Evolutionary conservation across 768 basidiomycete species (phyloP).

Genomic region (Tylopilus subfusipes): DNA sequence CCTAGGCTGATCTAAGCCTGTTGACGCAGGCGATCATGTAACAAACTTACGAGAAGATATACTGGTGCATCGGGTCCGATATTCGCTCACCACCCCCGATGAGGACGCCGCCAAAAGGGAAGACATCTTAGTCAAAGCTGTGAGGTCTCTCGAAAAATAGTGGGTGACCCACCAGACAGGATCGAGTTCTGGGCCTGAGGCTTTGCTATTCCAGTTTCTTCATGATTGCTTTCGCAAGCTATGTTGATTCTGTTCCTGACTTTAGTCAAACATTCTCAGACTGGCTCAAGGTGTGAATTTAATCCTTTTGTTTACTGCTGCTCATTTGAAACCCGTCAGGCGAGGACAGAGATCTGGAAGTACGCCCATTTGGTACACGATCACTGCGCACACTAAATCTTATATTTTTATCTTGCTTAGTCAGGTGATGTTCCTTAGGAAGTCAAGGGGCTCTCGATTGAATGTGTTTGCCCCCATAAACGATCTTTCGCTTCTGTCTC

Average conservation of each 20-base stretch:
- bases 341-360: constrained; percentile 92
- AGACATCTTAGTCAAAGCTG: constrained; percentile 59
- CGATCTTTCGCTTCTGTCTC: constrained; percentile 81
- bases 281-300: constrained; percentile 70
- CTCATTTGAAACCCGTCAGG: constrained; percentile 33
- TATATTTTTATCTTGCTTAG: constrained; percentile 35
- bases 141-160: constrained; percentile 86
- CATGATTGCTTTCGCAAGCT: constrained; percentile 89
- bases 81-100: constrained; percentile 77
- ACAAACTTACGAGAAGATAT: constrained; percentile 90
- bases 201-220: constrained; percentile 66
- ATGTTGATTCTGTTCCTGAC: constrained; percentile 65
- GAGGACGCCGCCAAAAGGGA: constrained; percentile 52
- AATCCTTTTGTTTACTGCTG: background rate
- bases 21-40: constrained; percentile 75
- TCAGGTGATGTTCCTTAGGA: constrained; percentile 83
- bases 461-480: constrained; percentile 91
- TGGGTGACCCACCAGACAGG: constrained; percentile 35
- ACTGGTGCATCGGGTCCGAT: constrained; percentile 75
- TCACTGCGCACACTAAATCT: background rate
- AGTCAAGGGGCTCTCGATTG: constrained; percentile 73
- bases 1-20: constrained; percentile 5
- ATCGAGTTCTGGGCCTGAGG: background rate
- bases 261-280: constrained; percentile 70
- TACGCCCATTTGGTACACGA: constrained; percentile 36